phyloP scores from a whole-genome alignment of 192 early-diverging fungal genomes.

The Diversispora epigaea region DNA sequence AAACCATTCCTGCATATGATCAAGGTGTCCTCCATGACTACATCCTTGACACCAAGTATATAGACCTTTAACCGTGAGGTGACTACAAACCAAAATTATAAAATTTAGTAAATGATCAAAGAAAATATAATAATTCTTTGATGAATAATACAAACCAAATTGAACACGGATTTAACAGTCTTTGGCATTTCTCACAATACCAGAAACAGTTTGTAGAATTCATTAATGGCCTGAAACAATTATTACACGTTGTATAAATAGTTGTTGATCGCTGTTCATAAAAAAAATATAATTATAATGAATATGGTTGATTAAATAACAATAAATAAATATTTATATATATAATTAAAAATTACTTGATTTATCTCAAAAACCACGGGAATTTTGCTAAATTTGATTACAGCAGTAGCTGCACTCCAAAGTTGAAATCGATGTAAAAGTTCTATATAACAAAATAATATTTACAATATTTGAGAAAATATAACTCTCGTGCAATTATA shows the following conservation, averaged over 20 bases:
- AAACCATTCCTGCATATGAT: conserved; percentile 74
- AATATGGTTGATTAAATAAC: not conserved
- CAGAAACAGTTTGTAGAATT: conserved; percentile 53
- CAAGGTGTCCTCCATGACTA: conserved; percentile 76
- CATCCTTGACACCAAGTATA: conserved; percentile 82
- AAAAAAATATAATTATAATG: conserved; percentile 20
- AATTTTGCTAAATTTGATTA: conserved; percentile 57
- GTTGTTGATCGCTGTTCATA: conserved; percentile 67
- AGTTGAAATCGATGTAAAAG: conserved; percentile 70
- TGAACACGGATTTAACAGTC: conserved; percentile 62
- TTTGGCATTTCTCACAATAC: conserved; percentile 70
- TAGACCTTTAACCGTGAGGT: conserved; percentile 66
- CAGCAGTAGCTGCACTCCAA: conserved; percentile 62
- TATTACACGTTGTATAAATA: conserved; percentile 66
- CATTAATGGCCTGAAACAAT: conserved; percentile 62
- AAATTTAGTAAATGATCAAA: not conserved
- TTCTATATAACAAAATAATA: conserved; percentile 43
- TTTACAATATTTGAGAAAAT: too few species aligned
- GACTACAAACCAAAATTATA: conserved; percentile 45
- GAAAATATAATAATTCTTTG: not conserved
- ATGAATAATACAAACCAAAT: conserved; percentile 53
- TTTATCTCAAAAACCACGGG: conserved; percentile 47
- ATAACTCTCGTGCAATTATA: too few species aligned
- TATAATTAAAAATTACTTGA: conserved; percentile 41
- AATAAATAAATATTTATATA: not conserved